Evolutionary conservation across 2,329 filamentous ascomycete genomes (phyloP).

Genomic region (Fusarium robinianum): DNA sequence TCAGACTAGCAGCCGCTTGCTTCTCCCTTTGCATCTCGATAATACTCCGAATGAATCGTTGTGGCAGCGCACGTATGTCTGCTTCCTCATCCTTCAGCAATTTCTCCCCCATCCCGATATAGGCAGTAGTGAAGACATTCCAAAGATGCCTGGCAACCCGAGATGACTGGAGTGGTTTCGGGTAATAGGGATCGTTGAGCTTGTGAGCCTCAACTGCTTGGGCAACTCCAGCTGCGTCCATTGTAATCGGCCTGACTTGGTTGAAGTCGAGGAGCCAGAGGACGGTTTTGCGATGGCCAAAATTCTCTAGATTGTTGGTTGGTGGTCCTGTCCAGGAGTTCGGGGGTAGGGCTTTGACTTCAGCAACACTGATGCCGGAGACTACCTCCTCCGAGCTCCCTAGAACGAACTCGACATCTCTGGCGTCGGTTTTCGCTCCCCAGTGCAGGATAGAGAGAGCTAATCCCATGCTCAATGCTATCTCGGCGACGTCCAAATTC

Average conservation of each 20-base stretch:
- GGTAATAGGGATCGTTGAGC: conserved; percentile 34
- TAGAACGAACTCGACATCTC: conserved; percentile 42
- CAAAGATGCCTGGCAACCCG: not conserved
- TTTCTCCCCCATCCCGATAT: not conserved
- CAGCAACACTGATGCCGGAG: not conserved
- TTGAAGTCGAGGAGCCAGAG: conserved; percentile 43
- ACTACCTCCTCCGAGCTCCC: conserved; percentile 22
- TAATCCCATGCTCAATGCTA: conserved; percentile 32
- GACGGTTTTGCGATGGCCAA: conserved; percentile 12
- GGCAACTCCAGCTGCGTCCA: conserved; percentile 29
- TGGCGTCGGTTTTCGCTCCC: conserved; percentile 36
- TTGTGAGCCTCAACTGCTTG: conserved; percentile 23
- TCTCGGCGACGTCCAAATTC: conserved; percentile 20
- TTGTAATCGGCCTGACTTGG: conserved; percentile 28
- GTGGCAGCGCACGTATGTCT: not conserved
- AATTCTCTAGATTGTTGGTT: conserved; percentile 11
- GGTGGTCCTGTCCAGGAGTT: not conserved
- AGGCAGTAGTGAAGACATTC: not conserved
- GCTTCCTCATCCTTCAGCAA: not conserved
- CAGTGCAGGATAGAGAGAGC: conserved; percentile 42
- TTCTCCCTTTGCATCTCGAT: not conserved
- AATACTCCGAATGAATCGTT: not conserved
- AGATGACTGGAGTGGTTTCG: conserved; percentile 12
- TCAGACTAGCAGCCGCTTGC: too few relatives aligned
- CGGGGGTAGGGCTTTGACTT: not conserved